Base-by-base conservation (phyloP, 495 filamentous ascomycete species). In the Trichoderma asperelloides region DNA sequence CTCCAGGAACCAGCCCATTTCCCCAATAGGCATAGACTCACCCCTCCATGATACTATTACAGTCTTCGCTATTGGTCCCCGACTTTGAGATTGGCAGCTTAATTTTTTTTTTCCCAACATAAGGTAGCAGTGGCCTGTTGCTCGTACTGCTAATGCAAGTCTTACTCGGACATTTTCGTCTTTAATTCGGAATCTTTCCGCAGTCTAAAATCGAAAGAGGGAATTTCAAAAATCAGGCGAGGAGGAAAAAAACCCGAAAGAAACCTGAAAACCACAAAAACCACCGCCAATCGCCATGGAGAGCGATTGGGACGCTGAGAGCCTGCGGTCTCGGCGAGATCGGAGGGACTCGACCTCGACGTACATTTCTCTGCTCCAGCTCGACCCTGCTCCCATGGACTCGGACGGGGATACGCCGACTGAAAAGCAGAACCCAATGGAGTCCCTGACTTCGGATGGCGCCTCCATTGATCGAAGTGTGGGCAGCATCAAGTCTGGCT, bases 311-410 rank as follows among this genome's bases (percentile, higher is more conserved):
- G 55, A 60, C 27, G 55, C 55, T 18, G 55, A 60, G 55, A 60
- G 55, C 55, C 55, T 21, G 25, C 55, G 25, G 65, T 18, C 57
- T 70, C 27, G 65, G 79, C 57, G 67, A 70, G 66, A 66, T 70
- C 25, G 75, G 72, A 33, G 80, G 77, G 33, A 65, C 23, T 84
- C 82, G n/a, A 73, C 80, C 63, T 78, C 82, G 41, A 81, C 87
- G 5, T 76, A 87, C 49, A 75, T 86, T 41, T 91, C 88, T 33
- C 85, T 97, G 70, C 82, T 89, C 65, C 85, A 93, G 67, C 78
- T 97, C 33, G 93, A 96, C 55, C 93, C 93, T 12, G 86, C 87
- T 12, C 93, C 93, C 0, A 89, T 96, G 37, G 89, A 93, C 15
- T 84, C 82, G 15, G 55, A 60, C 23, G 23, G 23, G 25, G 55